Evolutionary conservation across 1,284 basidiomycete genomes (phyloP).

Genomic region (Cutaneotrichosporon sp.): DNA sequence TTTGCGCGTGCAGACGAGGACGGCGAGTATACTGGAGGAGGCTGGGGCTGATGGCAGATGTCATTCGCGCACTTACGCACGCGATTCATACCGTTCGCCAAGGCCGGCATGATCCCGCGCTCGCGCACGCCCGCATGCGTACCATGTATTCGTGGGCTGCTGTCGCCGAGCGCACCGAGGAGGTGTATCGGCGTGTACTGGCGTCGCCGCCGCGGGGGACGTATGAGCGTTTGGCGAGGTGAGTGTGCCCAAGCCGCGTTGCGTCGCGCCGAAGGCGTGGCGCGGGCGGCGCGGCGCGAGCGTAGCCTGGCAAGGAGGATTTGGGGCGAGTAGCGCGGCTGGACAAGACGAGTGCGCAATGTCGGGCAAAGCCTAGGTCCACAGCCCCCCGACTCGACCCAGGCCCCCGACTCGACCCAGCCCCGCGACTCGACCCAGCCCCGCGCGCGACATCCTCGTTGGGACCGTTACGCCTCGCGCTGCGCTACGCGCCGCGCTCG

Average conservation of each 20-base stretch:
- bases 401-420: background rate
- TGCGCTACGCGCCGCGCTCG: too few species aligned
- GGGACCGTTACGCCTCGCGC: too few species aligned
- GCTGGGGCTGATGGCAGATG: slow-evolving; percentile 55
- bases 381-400: too few species aligned
- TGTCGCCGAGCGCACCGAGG: slow-evolving; percentile 74
- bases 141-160: slow-evolving; percentile 83
- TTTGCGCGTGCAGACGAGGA: slow-evolving; percentile 86
- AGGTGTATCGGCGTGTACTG: slow-evolving; percentile 70
- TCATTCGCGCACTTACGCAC: slow-evolving; percentile 73
- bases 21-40: slow-evolving; percentile 47
- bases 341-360: too few species aligned
- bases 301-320: too few species aligned
- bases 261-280: too few species aligned
- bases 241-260: too few species aligned
- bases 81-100: slow-evolving; percentile 67
- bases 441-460: too few species aligned
- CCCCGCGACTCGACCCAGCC: too few species aligned
- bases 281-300: too few species aligned
- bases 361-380: too few species aligned
- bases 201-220: slow-evolving; percentile 58
- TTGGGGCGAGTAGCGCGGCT: too few species aligned
- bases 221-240: slow-evolving; percentile 68
- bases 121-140: slow-evolving; percentile 71
- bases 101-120: slow-evolving; percentile 68